Percentiles rank a stretch among this genome's conserved stretches.
Evolutionary conservation across 225 moss, liverwort and hornwort genomes (phyloP).

Genomic region (Straminergon stramineum): DNA sequence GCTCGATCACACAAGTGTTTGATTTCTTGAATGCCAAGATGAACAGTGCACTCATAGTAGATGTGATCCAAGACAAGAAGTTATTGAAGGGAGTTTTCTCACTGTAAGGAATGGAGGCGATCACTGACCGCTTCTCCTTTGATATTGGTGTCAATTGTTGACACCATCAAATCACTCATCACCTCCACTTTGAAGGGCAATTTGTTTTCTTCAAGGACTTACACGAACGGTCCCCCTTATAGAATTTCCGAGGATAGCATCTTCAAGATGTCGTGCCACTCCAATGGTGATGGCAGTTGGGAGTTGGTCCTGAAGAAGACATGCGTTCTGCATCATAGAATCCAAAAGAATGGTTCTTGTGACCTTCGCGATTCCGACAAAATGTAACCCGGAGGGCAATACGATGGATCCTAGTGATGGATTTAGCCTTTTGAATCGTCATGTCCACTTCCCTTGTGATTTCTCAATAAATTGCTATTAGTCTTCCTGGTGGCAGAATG

Average conservation of each 20-base stretch:
- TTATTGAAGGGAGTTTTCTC: neutral
- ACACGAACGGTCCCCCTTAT: neutral
- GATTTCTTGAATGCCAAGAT: too few relatives aligned
- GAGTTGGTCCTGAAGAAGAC: neutral
- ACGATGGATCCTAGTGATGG: neutral
- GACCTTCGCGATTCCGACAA: conserved; percentile 42
- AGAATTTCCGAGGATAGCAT: neutral
- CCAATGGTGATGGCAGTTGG: neutral
- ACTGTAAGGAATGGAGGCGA: neutral
- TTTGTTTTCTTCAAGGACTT: neutral
- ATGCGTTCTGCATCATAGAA: conserved; percentile 58
- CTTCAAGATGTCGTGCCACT: neutral
- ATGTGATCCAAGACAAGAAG: neutral
- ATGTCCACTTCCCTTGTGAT: neutral
- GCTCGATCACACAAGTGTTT: too few relatives aligned
- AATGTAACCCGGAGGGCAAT: conserved; percentile 40
- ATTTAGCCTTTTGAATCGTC: neutral
- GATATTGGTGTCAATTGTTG: neutral
- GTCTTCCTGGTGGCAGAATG: neutral
- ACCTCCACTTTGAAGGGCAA: neutral
- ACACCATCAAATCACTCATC: neutral
- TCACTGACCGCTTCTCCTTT: neutral
- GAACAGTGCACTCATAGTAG: too few relatives aligned
- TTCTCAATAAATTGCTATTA: neutral
- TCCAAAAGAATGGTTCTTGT: conserved; percentile 15